A percentile compares a stretch with the other conserved stretches of the same genome.
Evolutionary conservation across 164 flowering plant species (phyloP).

Genomic region (Annona cherimola): DNA sequence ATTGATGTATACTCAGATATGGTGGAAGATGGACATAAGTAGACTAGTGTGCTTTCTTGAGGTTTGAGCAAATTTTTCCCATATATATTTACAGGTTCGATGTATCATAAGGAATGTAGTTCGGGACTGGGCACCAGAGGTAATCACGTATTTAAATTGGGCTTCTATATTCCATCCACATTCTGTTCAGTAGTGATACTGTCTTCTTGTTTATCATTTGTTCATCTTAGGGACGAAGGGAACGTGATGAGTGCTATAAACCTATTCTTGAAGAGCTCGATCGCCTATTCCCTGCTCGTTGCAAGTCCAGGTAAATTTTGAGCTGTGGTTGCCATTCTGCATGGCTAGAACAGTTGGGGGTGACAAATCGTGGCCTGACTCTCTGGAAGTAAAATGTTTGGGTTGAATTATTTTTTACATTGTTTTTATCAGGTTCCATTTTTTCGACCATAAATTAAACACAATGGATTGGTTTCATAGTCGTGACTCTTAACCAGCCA

Average conservation of each 20-base stretch:
- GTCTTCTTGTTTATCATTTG: background rate
- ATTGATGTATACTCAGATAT: too few species aligned
- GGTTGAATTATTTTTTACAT: too few species aligned
- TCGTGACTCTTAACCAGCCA: too few species aligned
- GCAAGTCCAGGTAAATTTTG: constrained; percentile 42
- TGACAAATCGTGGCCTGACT: background rate
- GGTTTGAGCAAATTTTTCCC: background rate
- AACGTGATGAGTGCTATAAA: constrained; percentile 90
- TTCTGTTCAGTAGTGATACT: background rate
- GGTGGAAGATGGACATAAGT: background rate
- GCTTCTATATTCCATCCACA: background rate
- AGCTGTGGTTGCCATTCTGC: background rate
- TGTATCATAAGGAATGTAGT: constrained; percentile 91
- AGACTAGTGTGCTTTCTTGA: background rate
- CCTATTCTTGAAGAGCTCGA: constrained; percentile 95
- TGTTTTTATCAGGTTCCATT: too few species aligned
- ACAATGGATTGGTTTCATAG: too few species aligned
- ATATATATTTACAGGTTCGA: constrained; percentile 51
- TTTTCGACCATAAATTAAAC: too few species aligned
- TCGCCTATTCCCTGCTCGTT: constrained; percentile 60
- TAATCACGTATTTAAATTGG: constrained; percentile 21
- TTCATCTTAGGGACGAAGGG: constrained; percentile 61
- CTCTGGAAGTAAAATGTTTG: too few species aligned
- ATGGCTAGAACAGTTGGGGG: background rate
- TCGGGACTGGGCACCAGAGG: constrained; percentile 98